phyloP scores from a whole-genome alignment of 2,329 filamentous ascomycete genomes.

The Botryosphaeria dothidea region DNA sequence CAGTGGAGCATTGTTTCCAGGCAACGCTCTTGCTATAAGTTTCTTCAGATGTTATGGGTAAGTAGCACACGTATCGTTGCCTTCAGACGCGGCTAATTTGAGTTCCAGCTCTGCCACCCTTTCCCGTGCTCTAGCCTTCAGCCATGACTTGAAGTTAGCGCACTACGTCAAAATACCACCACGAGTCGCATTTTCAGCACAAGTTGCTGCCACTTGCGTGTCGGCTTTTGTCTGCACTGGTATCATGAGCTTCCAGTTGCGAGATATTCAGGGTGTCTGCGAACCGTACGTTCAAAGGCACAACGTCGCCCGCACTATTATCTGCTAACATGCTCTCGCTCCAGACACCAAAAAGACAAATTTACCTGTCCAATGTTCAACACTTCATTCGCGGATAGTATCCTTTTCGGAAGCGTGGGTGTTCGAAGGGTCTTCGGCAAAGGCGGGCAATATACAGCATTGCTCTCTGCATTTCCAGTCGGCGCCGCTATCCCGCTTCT shows the following conservation, averaged over 20 bases:
- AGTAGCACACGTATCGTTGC: neutral
- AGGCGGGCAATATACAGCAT: conserved; percentile 69
- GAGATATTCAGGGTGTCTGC: conserved; percentile 66
- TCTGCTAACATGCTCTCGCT: too few species aligned
- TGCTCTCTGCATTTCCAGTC: conserved; percentile 43
- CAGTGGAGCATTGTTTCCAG: conserved; percentile 11
- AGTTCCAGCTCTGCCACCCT: conserved; percentile 17
- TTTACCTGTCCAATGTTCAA: too few species aligned
- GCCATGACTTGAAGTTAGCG: conserved; percentile 40
- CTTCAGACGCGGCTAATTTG: neutral
- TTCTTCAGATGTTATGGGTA: conserved; percentile 24
- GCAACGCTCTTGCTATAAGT: conserved; percentile 22
- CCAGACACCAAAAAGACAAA: conserved; percentile 60
- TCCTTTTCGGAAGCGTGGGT: conserved; percentile 66
- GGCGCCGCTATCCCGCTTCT: conserved; percentile 63
- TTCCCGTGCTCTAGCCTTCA: conserved; percentile 21
- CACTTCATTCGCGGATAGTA: conserved; percentile 57
- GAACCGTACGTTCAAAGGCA: conserved; percentile 31
- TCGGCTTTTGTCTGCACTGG: conserved; percentile 67
- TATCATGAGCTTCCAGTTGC: conserved; percentile 60
- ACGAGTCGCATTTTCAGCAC: conserved; percentile 65
- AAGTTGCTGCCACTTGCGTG: conserved; percentile 66
- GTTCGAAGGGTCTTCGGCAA: conserved; percentile 69
- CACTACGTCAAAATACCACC: conserved; percentile 60
- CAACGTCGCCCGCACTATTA: conserved; percentile 58